Base-by-base conservation (phyloP, 805 yeast species). In the Candida odintsovae region DNA sequence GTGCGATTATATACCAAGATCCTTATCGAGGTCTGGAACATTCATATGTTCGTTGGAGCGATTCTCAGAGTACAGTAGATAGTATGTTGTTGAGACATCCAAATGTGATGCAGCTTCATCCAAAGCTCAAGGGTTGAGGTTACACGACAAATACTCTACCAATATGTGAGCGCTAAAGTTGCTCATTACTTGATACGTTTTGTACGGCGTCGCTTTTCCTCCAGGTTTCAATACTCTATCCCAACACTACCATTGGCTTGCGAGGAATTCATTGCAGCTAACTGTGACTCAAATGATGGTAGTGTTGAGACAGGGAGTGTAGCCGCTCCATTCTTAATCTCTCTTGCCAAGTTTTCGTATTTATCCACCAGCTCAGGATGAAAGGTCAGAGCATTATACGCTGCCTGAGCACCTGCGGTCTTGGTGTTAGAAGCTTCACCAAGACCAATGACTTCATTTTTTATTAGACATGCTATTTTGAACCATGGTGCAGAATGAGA, bases 371-470 rank as follows among this genome's bases (percentile, higher is more conserved):
- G 44, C 0, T 65, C 63, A 23, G 68, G 68, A 40, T 73, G 74
- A 49, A 84, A 78, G 15, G 67, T 63, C 35, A 90, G 67, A 0
- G 90, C 95, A 46, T 72, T 69, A 78, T 80, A 81, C 0, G 97
- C 97, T 0, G 97, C 96, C 44, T 80, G 68, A 18, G 78, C 63
- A 1, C 95, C 90, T 0, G 97, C 97, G 13, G 77, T 79, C 59
- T 83, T 85, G 3, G 71, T 68, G 50, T 76, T 81, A 15, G 38
- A 13, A 13, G 84, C 96, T 10, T 66, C 69, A 5, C 96, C 97
- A 5, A 64, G 63, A 1, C 95, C 96, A 20, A 90, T 56, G 7
- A 71, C 70, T 10, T 79, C 67, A 21, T 83, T 90, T 48, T 74
- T 76, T 4, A 76, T 80, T 64, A 87, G 75, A 56, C 90, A 83